Evolutionary conservation across 345 rosid genomes (phyloP).

Genomic region (Syzygium aromaticum): DNA sequence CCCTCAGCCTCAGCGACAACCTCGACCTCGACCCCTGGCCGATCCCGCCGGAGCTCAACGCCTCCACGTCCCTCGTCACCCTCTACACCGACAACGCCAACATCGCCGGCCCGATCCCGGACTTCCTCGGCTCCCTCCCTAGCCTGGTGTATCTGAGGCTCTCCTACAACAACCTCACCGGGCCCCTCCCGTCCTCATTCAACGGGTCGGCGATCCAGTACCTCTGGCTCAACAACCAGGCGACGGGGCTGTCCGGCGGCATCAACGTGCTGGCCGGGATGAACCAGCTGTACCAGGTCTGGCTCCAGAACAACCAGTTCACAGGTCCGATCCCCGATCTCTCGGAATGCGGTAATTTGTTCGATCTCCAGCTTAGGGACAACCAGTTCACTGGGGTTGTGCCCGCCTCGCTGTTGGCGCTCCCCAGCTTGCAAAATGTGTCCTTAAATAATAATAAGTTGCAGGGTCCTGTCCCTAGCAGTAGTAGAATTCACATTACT

Average conservation of each 20-base stretch:
- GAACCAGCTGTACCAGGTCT: constrained; percentile 43
- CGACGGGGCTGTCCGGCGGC: constrained; percentile 42
- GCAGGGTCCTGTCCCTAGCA: constrained; percentile 61
- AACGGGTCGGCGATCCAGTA: constrained; percentile 32
- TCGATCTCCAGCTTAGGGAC: constrained; percentile 70
- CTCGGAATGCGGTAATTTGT: constrained; percentile 34
- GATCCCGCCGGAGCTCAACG: constrained; percentile 43
- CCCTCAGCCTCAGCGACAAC: constrained; percentile 35
- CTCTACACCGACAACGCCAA: constrained; percentile 32
- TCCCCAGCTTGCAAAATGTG: constrained; percentile 27
- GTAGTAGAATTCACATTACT: constrained; percentile 13
- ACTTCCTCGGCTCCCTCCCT: constrained; percentile 36
- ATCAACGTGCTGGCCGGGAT: constrained; percentile 51
- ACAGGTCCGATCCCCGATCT: constrained; percentile 72
- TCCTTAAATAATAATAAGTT: constrained; percentile 57
- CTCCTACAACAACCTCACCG: constrained; percentile 69
- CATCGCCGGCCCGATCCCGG: constrained; percentile 48
- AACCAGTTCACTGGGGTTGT: constrained; percentile 61
- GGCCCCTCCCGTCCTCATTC: constrained; percentile 51
- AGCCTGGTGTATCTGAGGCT: constrained; percentile 43
- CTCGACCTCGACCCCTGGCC: constrained; percentile 30
- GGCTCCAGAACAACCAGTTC: constrained; percentile 70
- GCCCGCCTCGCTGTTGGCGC: constrained; percentile 29
- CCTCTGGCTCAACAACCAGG: constrained; percentile 68
- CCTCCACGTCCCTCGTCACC: constrained; percentile 28